phyloP scores from a whole-genome alignment of 2,329 filamentous ascomycete species.

The Arthrobotrys musiformis region DNA sequence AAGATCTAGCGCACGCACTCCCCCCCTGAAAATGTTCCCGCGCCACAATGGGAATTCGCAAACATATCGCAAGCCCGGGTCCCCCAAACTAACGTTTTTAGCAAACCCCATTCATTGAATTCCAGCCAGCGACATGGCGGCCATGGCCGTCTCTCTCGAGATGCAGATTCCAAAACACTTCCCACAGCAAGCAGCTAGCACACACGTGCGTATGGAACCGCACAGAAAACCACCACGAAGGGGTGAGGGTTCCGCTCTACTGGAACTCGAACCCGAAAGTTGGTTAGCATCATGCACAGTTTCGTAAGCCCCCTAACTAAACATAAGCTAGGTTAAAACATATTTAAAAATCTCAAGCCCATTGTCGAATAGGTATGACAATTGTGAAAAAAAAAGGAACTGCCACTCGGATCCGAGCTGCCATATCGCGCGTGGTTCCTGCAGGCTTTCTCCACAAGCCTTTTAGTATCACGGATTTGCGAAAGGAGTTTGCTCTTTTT shows the following conservation, averaged over 20 bases:
- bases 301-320: conserved; percentile 17
- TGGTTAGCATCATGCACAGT: conserved; percentile 42
- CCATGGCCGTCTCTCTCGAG: conserved; percentile 4
- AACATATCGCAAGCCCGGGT: conserved; percentile 25
- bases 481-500: conserved; percentile 3
- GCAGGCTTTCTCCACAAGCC: conserved; percentile 34
- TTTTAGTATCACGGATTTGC: conserved; percentile 1
- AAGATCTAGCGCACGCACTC: no score
- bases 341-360: no score
- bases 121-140: conserved; percentile 5
- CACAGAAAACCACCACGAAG: conserved; percentile 16
- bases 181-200: no score
- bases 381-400: background rate
- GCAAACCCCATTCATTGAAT: background rate
- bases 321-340: no score
- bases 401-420: conserved; percentile 32
- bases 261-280: conserved; percentile 37
- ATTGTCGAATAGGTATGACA: conserved; percentile 27
- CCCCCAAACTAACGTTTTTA: background rate
- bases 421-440: conserved; percentile 7
- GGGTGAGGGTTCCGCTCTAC: conserved; percentile 29
- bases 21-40: conserved; percentile 37
- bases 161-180: conserved; percentile 46
- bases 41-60: conserved; percentile 43
- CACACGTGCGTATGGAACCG: conserved; percentile 35